Percentiles rank a stretch among this genome's conserved stretches.
Evolutionary conservation across 257 asterid genomes (phyloP).

Genomic region (Nicotiana tomentosiformis): DNA sequence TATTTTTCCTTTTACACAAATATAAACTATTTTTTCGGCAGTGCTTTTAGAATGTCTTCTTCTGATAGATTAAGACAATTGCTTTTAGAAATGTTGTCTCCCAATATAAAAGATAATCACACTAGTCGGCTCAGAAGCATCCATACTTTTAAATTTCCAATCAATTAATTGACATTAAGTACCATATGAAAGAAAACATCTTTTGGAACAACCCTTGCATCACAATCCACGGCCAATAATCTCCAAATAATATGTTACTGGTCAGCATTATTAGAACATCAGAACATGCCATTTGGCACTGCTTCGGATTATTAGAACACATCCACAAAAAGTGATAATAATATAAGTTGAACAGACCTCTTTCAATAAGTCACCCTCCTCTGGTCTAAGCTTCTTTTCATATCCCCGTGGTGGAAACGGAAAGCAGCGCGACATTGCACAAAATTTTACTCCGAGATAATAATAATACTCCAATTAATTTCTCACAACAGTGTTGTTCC

Average conservation of each 20-base stretch:
- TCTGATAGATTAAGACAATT: not conserved
- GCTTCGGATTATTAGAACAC: not conserved
- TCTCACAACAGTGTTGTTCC: slow-evolving; percentile 38
- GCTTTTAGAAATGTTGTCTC: not conserved
- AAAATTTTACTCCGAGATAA: slow-evolving; percentile 19
- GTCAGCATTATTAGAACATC: not conserved
- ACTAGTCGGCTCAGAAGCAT: not conserved
- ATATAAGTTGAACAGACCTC: slow-evolving; percentile 48
- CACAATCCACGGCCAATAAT: not conserved
- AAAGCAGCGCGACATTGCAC: slow-evolving; percentile 97
- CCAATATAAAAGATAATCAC: not conserved
- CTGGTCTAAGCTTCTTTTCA: slow-evolving; percentile 58
- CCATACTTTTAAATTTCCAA: not conserved
- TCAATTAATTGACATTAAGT: not conserved
- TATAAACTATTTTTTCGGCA: not conserved
- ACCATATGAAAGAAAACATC: not conserved
- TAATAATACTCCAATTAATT: slow-evolving; percentile 28
- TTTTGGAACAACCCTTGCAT: not conserved
- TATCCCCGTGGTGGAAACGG: slow-evolving; percentile 96
- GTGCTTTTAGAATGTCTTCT: not conserved
- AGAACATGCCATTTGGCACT: not conserved
- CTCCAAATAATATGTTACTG: not conserved
- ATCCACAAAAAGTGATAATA: not conserved
- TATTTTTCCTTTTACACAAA: not conserved
- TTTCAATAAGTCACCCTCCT: slow-evolving; percentile 51